Evolutionary conservation across 2,329 filamentous ascomycete genomes (phyloP), one percentile per base, ranked within the genome.

Genomic region (Rhinocladiella mackenziei): DNA sequence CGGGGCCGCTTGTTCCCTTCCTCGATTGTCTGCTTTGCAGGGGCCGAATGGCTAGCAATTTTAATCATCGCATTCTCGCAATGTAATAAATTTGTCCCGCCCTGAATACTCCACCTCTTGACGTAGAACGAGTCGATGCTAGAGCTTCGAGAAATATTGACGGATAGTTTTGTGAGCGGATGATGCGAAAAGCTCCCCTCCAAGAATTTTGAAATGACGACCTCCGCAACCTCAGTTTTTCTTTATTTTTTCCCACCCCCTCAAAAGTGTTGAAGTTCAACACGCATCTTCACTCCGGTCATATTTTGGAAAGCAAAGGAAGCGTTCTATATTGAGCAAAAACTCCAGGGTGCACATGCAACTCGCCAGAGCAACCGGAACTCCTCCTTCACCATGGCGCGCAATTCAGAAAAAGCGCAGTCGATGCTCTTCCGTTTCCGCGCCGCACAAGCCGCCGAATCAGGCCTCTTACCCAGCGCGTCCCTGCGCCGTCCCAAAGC

Each of bases 351-450:
- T n/a, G n/a, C n/a, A n/a, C n/a, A n/a, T n/a, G n/a, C n/a, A n/a
- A n/a, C n/a, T 29, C 36, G 18, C 31, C 31, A 33, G 11, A 39
- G 9, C 22, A 15, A 3, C 11, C 9, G 22, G 22, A 39, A 15
- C 36, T 15, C 25, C 30, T 26, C 17, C n/a, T n/a, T n/a, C 48
- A 52, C 20, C 45, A 57, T 57, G 91, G 89, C 91, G 62, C 91
- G 91, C 63, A 96, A 97, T 69, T 91, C 87, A 33, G 91, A 97
- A 77, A 98, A 97, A 69, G 91, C 92, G 61, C 92, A 98, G 75
- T 96, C 89, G 35, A 98, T 98, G 91, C 91, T 98, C 68, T 98
- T 96, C 74, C 91, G 92, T 76, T 98, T 98, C 76, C 88, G 92
- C 66, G 92, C 94, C 62, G 86, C 91, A 59, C 92, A 97, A 78